Evolutionary conservation across 495 filamentous ascomycete genomes (phyloP).

Genomic region (Penicillium crystallinum): DNA sequence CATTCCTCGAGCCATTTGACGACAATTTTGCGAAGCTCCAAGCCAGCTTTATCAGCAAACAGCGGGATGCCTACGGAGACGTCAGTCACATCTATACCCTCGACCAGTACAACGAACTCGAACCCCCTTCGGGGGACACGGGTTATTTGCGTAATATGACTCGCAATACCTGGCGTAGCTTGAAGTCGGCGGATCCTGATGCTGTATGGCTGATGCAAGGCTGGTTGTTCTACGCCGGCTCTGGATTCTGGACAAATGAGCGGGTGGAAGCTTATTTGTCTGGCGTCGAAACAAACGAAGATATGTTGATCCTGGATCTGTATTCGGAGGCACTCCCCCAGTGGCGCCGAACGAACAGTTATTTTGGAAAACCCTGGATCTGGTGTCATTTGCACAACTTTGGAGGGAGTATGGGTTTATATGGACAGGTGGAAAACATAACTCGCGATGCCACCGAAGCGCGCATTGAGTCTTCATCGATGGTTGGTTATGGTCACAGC

Average conservation of each 20-base stretch:
- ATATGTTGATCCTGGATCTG: conserved; percentile 50
- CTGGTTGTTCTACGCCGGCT: conserved; percentile 46
- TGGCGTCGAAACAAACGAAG: conserved; percentile 37
- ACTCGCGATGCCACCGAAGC: conserved; percentile 45
- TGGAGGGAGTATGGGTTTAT: conserved; percentile 48
- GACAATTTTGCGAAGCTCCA: conserved; percentile 42
- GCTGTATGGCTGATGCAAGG: conserved; percentile 54
- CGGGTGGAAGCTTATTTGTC: conserved; percentile 46
- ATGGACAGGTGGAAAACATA: conserved; percentile 47
- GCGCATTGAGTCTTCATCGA: conserved; percentile 27
- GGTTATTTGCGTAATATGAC: conserved; percentile 45
- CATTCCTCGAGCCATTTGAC: conserved; percentile 48
- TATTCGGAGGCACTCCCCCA: conserved; percentile 48
- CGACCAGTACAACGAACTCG: conserved; percentile 52
- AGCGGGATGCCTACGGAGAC: conserved; percentile 44
- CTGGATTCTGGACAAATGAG: conserved; percentile 46
- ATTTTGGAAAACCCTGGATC: conserved; percentile 51
- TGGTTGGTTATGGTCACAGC: conserved; percentile 45
- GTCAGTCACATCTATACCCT: conserved; percentile 48
- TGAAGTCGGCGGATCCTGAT: conserved; percentile 44
- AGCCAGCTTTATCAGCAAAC: conserved; percentile 43
- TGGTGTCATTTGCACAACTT: conserved; percentile 49
- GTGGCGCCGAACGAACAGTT: conserved; percentile 48
- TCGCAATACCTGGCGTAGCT: conserved; percentile 36
- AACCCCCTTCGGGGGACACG: conserved; percentile 43